Evolutionary conservation across 2,329 filamentous ascomycete species (phyloP).

Genomic region (Dichotomopilus funicola): DNA sequence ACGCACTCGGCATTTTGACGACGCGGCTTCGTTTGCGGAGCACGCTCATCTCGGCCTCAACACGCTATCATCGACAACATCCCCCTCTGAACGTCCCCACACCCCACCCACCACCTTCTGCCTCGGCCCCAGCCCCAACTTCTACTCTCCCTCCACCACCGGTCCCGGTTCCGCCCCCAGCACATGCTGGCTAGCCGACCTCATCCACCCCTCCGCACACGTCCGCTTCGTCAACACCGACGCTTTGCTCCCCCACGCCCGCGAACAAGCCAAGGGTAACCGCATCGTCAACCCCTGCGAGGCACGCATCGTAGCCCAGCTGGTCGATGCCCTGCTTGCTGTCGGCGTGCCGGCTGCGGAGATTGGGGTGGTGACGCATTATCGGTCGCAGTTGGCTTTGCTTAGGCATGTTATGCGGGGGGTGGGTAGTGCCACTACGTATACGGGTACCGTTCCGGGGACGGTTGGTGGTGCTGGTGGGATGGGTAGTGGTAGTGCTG

Average conservation of each 20-base stretch:
- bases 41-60: too few species aligned
- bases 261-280: constrained; percentile 71
- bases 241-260: constrained; percentile 56
- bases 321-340: constrained; percentile 71
- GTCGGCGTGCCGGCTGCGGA: constrained; percentile 67
- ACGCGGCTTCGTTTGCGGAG: constrained; percentile 38
- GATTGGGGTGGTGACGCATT: constrained; percentile 95
- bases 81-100: too few species aligned
- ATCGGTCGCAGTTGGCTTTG: constrained; percentile 82
- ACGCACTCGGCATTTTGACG: constrained; percentile 49
- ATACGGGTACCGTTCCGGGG: too few species aligned
- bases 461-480: background rate
- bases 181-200: constrained; percentile 69
- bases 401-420: constrained; percentile 54
- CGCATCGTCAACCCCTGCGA: constrained; percentile 87
- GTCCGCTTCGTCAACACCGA: constrained; percentile 91
- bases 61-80: too few species aligned
- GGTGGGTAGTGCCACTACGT: background rate
- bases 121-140: constrained; percentile 25
- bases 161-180: constrained; percentile 37
- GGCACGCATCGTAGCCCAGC: constrained; percentile 66
- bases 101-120: constrained; percentile 24
- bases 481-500: background rate
- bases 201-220: constrained; percentile 63
- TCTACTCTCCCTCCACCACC: constrained; percentile 2